Evolutionary conservation across 441 rosid species (phyloP).

Genomic region (Adansonia grandidieri): DNA sequence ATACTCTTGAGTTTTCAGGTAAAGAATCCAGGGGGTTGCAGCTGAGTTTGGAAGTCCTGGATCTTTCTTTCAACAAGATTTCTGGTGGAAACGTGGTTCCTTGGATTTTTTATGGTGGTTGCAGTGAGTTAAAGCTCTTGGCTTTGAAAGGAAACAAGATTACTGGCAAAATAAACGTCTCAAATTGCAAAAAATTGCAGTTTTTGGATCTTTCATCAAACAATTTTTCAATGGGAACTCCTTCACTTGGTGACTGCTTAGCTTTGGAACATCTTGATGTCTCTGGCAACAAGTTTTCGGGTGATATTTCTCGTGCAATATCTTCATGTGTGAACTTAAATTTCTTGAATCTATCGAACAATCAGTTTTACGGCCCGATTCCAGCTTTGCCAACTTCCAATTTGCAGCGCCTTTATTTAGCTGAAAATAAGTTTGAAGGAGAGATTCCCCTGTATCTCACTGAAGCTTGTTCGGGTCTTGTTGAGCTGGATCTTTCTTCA

Average conservation of each 20-base stretch:
- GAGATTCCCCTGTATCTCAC: slow-evolving; percentile 66
- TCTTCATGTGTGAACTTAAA: slow-evolving; percentile 57
- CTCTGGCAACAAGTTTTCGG: slow-evolving; percentile 65
- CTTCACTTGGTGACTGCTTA: slow-evolving; percentile 66
- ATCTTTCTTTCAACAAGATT: slow-evolving; percentile 70
- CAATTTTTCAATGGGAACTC: slow-evolving; percentile 59
- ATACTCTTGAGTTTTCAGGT: slow-evolving; percentile 48
- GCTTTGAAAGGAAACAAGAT: slow-evolving; percentile 65
- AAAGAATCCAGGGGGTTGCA: slow-evolving; percentile 50
- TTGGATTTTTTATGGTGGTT: slow-evolving; percentile 64
- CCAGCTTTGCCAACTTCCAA: slow-evolving; percentile 59
- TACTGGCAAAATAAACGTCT: slow-evolving; percentile 63
- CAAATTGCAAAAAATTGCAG: slow-evolving; percentile 57
- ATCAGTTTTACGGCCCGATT: slow-evolving; percentile 60
- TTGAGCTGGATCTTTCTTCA: slow-evolving; percentile 70
- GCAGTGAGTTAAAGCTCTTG: slow-evolving; percentile 53
- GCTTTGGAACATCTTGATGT: slow-evolving; percentile 70
- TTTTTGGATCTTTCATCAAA: slow-evolving; percentile 70
- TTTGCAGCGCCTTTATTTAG: slow-evolving; percentile 57
- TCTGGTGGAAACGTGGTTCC: slow-evolving; percentile 55
- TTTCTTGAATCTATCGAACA: slow-evolving; percentile 65
- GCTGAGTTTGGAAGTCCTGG: slow-evolving; percentile 64
- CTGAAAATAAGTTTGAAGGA: slow-evolving; percentile 59
- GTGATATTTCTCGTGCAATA: slow-evolving; percentile 58
- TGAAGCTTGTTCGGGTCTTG: slow-evolving; percentile 68